Conservation (phyloP, 208 protist genomes). For the Trypanosoma boissoni region DNA sequence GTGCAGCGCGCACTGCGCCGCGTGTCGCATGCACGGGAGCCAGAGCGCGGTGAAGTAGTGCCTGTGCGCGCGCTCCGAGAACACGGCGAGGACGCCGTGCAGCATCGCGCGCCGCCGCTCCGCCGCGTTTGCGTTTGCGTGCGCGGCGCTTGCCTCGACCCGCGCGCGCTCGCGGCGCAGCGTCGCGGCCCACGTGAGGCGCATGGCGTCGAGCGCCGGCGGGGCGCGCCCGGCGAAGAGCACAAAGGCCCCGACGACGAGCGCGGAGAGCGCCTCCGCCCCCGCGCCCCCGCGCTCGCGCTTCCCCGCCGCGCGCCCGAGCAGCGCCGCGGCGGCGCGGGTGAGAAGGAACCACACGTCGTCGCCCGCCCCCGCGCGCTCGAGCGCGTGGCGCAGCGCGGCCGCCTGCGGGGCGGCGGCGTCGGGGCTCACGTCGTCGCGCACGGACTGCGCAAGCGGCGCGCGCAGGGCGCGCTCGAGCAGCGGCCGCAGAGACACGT, state of each 20-base stretch:
- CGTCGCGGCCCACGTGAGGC: conserved; percentile 62
- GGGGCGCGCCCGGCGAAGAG: conserved; percentile 61
- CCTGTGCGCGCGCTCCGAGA: conserved; percentile 77
- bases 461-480: conserved; percentile 46
- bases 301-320: conserved; percentile 51
- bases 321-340: conserved; percentile 36
- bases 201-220: conserved; percentile 45
- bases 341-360: conserved; percentile 83
- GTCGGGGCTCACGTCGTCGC: conserved; percentile 64
- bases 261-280: background rate
- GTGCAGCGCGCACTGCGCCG: conserved; percentile 51
- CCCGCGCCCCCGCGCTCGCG: conserved; percentile 25
- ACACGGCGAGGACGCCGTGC: conserved; percentile 69
- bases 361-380: conserved; percentile 28
- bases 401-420: conserved; percentile 58
- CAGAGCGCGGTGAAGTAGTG: conserved; percentile 83
- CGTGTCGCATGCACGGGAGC: conserved; percentile 65
- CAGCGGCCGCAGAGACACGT: conserved; percentile 29
- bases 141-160: conserved; percentile 58
- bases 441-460: conserved; percentile 38
- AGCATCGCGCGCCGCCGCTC: conserved; percentile 70
- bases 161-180: conserved; percentile 50
- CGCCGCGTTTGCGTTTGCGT: conserved; percentile 62
- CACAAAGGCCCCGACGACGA: conserved; percentile 71
- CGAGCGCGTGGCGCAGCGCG: conserved; percentile 47